Percentiles rank a stretch among this genome's conserved stretches.
Evolutionary conservation across 2,329 filamentous ascomycete species (phyloP).

Genomic region (Fusarium ambrosium): DNA sequence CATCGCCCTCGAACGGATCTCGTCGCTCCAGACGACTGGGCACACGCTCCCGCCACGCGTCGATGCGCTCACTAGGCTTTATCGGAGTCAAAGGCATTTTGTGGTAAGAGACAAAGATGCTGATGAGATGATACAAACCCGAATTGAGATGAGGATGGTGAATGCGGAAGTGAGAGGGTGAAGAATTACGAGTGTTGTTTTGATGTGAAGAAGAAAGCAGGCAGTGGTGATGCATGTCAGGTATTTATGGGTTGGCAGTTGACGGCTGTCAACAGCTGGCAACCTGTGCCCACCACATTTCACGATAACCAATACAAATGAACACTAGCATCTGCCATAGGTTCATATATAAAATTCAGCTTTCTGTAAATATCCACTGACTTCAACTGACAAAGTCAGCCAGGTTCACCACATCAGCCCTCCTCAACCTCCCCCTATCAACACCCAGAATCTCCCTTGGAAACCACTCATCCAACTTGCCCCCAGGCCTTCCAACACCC

Average conservation of each 20-base stretch:
- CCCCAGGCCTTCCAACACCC: conserved; percentile 53
- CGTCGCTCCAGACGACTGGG: conserved; percentile 53
- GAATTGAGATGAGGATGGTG: background rate
- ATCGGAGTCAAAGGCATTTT: conserved; percentile 20
- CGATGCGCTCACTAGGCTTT: conserved; percentile 40
- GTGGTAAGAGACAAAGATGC: background rate
- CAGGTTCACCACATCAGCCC: conserved; percentile 54
- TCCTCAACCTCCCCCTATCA: conserved; percentile 51
- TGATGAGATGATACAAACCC: background rate
- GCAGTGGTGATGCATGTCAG: background rate
- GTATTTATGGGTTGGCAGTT: background rate
- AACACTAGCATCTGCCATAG: background rate
- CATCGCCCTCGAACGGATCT: conserved; percentile 54
- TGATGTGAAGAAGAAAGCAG: background rate
- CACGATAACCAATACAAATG: background rate
- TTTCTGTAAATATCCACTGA: background rate
- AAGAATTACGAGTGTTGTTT: background rate
- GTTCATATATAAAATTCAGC: too few relatives aligned
- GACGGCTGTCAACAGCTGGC: conserved; percentile 31
- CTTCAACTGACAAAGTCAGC: conserved; percentile 29
- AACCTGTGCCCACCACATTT: background rate
- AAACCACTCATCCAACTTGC: conserved; percentile 57
- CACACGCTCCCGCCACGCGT: conserved; percentile 53
- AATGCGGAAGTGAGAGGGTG: background rate
- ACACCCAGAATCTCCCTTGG: conserved; percentile 52